Evolutionary conservation across 805 yeast species (phyloP), one percentile per base, ranked within the genome.

Genomic region (Starmerella ratchasimensis): DNA sequence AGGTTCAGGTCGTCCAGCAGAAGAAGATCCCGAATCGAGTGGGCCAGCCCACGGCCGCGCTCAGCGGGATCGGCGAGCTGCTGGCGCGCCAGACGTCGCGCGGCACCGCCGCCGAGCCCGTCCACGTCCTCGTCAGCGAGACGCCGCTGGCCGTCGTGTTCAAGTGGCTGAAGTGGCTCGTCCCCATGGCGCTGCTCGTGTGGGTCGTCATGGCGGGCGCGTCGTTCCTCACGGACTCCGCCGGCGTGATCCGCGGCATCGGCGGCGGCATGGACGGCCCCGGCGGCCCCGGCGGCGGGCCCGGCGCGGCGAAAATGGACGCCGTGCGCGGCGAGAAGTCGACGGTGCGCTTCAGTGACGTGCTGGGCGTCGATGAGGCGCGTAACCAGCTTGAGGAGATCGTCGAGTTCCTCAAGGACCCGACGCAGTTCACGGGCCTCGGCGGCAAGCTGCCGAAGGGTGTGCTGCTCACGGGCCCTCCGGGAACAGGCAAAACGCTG

Each of bases 381-480:
- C 76, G 96, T 53, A 82, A 93, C 6, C 98, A 90, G 62, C 69
- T 90, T 46, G 95, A 90, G 60, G 99, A 90, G 60, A 81, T 93
- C 52, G 99, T 90, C n/a, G 96, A 88, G 43, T 90, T 90, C 54
- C 70, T 90, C 54, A 84, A 84, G 55, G 97, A 90, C 58, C 98
- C 99, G 16, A 74, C 94, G 15, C 80, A 82, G 58, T 90, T 84
- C 63, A 93, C 96, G 35, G 93, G 94, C 1, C 69, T 90, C 34
- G 99, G 99, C 48, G 99, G 98, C 36, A 86, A 86, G 59, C 68
- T 90, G 52, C 97, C 98, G 41, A 90, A 88, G 58, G 99, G 99
- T 67, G 94, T 90, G 5, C 64, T 90, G 42, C 67, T 88, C 47
- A 90, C 97, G 10, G 98, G 98, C 32, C 98, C 98, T 27, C 98